phyloP scores from a whole-genome alignment of 2,329 filamentous ascomycete genomes.

The Aureobasidium sp. region DNA sequence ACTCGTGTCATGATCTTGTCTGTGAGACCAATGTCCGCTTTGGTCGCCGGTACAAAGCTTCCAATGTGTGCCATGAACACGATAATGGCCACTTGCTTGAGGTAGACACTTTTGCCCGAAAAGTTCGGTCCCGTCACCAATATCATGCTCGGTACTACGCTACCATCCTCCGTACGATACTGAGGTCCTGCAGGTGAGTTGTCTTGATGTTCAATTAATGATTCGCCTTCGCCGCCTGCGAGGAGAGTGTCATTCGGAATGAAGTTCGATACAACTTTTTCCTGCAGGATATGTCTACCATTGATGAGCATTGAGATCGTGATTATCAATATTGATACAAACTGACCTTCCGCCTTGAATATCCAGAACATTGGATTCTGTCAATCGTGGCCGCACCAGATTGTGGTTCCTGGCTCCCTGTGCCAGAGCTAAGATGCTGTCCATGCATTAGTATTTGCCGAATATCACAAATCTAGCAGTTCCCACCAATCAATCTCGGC shows the following conservation, averaged over 20 bases:
- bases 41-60: constrained; percentile 78
- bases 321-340: neutral
- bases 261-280: constrained; percentile 71
- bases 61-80: constrained; percentile 90
- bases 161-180: neutral
- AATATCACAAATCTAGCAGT: neutral
- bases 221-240: constrained; percentile 48
- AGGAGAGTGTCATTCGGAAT: constrained; percentile 76
- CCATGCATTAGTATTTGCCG: constrained; percentile 20
- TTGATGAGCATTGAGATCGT: constrained; percentile 11
- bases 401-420: constrained; percentile 68
- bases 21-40: constrained; percentile 73
- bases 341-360: constrained; percentile 66
- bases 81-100: constrained; percentile 87
- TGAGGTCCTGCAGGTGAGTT: neutral
- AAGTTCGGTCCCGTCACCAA: constrained; percentile 91
- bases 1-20: constrained; percentile 89
- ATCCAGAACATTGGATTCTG: constrained; percentile 58
- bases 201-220: neutral
- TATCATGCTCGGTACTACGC: constrained; percentile 56
- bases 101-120: constrained; percentile 91
- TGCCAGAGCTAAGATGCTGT: constrained; percentile 68
- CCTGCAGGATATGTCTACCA: constrained; percentile 69
- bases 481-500: constrained; percentile 69
- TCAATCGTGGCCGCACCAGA: constrained; percentile 63